Percentiles rank a stretch among this genome's conserved stretches.
Conservation (phyloP, 345 rosid species). For the Iberis pinnata region DNA sequence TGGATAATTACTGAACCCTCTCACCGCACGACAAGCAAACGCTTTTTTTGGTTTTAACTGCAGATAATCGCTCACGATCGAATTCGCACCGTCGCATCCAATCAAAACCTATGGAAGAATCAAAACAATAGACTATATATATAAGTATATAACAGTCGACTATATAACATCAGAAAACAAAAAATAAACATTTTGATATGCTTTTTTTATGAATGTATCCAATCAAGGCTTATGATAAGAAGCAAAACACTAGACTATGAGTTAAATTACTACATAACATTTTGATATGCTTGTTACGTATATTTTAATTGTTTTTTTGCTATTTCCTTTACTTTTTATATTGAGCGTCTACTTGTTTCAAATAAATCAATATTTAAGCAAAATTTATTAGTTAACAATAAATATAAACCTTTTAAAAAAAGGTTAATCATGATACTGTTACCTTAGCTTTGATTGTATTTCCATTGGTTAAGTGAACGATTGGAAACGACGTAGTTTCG, state of each 20-base stretch:
- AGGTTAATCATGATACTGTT: neutral
- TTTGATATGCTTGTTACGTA: too few species aligned
- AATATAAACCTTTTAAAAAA: too few species aligned
- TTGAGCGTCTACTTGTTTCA: neutral
- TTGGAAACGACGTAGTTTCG: conserved; percentile 19
- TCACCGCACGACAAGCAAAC: conserved; percentile 30
- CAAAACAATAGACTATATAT: conserved; percentile 6
- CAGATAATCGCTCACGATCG: conserved; percentile 37
- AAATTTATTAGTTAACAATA: neutral
- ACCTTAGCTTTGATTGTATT: conserved; percentile 28
- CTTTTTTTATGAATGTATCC: neutral
- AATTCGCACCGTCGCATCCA: conserved; percentile 56
- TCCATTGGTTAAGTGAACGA: conserved; percentile 21
- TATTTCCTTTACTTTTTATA: too few species aligned
- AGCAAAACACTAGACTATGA: too few species aligned
- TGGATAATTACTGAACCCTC: conserved; percentile 45
- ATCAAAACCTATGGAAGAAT: conserved; percentile 31
- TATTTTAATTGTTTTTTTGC: too few species aligned
- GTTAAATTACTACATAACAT: neutral
- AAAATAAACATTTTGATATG: neutral
- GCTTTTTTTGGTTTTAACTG: conserved; percentile 28
- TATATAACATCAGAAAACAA: too few species aligned
- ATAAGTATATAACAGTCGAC: too few species aligned
- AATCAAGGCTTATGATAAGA: too few species aligned
- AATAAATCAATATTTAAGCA: too few species aligned